Base-by-base conservation (phyloP, 1,284 basidiomycete genomes). In the Ustilago lituana region DNA sequence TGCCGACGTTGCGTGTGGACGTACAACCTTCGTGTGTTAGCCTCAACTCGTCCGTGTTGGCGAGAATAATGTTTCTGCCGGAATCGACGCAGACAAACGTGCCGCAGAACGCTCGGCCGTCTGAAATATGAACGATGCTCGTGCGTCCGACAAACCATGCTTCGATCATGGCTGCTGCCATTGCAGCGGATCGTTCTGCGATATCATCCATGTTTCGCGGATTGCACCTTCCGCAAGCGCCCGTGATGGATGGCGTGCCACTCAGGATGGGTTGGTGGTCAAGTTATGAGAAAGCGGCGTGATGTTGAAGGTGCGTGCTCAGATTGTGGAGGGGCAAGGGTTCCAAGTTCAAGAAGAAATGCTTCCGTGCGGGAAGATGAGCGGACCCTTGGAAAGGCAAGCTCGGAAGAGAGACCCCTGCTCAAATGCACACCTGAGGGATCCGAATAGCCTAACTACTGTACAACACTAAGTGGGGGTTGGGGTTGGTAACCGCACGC, bases 91-190 rank as follows among this genome's bases (percentile, higher is more conserved):
- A 77, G 23, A 76, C 36, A 31, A 77, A 76, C 3, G 55, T 62
- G n/a, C 76, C 76, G 44, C 72, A 29, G 36, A 77, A 77, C 0
- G 66, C 56, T 8, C 76, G 64, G n/a, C 76, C 76, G 47, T 77
- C 76, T 1, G 60, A 53, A 22, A 76, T 71, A 56, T 71, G 71
- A 9, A 76, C 56, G 36, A 70, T 35, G 43, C 60, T 60, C 20
- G 54, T 52, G n/a, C 68, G 52, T 11, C 66, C 64, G 23, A 76
- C 51, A 23, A 77, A 69, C 6, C 53, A 38, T 17, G 43, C 38
- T 29, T 53, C 56, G 44, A 63, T 63, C n/a, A 29, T 38, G 17
- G 39, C 47, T 29, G 35, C 36, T 14, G 55, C 55, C 27, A n/a
- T 31, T 23, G 40, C 22, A 1, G 48, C 36, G 4, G 43, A 9